Base-by-base conservation (phyloP, 495 filamentous ascomycete genomes). In the Bryoglossum gracile region DNA sequence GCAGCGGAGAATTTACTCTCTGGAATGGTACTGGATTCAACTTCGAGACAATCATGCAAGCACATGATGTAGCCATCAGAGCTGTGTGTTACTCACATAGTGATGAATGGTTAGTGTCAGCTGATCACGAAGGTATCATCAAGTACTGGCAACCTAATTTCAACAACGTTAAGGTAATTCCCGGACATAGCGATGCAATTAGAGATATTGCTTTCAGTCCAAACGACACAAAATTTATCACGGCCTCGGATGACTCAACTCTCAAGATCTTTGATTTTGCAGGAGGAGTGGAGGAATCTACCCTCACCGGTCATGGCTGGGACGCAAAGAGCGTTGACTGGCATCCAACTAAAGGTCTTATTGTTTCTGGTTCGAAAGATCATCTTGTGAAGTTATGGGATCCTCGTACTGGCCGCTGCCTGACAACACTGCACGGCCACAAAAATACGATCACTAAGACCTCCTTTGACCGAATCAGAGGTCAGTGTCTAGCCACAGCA, bases 111-210 rank as follows among this genome's bases (percentile, higher is more conserved):
- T 76, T 98, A 2, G 76, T 98, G 17, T 98, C 92, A 10, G 90
- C 89, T 33, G 92, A 95, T 65, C 89, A 96, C 59, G 87, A 89
- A 58, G 92, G 92, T 30, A 75, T 91, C 54, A 82, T 98, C 64
- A 98, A 97, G 67, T 97, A 97, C 68, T 98, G 91, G 91, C 89
- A 95, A 60, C 88, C 92, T 2, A 98, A 97, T 65, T 96, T 98
- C 72, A 97, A 98, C 73, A 96, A 96, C 60, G 88, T 97, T 50
- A 87, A 97, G 64, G 86, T 83, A 24, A 86, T 98, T 35, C 86
- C 89, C 62, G 92, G 89, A 18, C 92, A 97, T 61, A 77, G 74
- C 50, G 88, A 95, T 58, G 81, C 92, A 18, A 84, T 98, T 40
- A 78, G 92, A 43, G 92, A 94, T 55, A 69, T 98, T n/a, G 81